Evolutionary conservation across 2,329 filamentous ascomycete species (phyloP), one percentile per base, ranked within the genome.

Genomic region (Trichoderma polysporum): DNA sequence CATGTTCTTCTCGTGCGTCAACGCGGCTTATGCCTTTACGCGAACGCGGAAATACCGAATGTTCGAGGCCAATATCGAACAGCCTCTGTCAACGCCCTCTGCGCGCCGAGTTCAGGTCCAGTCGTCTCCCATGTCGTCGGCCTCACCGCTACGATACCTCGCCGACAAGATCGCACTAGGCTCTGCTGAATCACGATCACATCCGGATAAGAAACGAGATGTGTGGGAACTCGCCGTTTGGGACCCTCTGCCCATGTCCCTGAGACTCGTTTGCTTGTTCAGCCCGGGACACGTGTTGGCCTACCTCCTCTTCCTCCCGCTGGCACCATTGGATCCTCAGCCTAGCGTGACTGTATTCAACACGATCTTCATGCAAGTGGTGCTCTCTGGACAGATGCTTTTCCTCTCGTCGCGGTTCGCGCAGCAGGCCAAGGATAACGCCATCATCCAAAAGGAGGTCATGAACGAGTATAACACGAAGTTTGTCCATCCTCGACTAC

Each of bases 391-490:
- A 1, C 92, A 97, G 77, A 85, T 98, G 70, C 85, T 88, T 61
- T 82, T 92, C 33, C 81, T 98, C 58, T 89, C 91, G 68, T 85
- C 85, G 2, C 88, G 85, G 37, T 98, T 94, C 78, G 85, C 87
- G 3, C 94, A 94, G 76, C 94, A 98, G 76, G 88, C 87, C 68
- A 97, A 93, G 76, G 95, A 99, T 77, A 88, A 87, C 2, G 85
- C 89, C 2, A 85, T 97, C 54, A 91, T 99, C 67, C 93, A 97
- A 72, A 93, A 91, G 72, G 92, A 98, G 78, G 94, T 98, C 5
- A 85, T 98, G 79, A 90, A 93, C 76, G 95, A 99, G 79, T 99
- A 99, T 76, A 93, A 98, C 76, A 92, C 88, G 72, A 99, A 99
- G 80, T 97, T 91, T 74, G 95, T 99, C 1, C 93, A 96, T 74